Percentiles rank a stretch among this genome's conserved stretches.
Evolutionary conservation across 2,329 filamentous ascomycete species (phyloP).

Genomic region (Ampelomyces quisqualis): DNA sequence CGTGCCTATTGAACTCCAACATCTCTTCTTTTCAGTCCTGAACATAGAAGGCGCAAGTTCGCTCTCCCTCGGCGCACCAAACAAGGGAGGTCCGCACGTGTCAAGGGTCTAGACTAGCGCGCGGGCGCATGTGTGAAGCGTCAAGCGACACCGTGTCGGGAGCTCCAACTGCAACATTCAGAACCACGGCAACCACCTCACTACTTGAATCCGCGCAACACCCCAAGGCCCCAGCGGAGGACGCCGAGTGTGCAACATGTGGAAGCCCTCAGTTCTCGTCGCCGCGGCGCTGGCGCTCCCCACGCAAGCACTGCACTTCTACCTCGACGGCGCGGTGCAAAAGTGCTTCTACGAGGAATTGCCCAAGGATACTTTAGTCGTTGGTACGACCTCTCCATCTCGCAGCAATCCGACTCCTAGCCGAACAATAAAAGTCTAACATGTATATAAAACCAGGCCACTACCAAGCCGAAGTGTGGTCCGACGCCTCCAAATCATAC

Average conservation of each 20-base stretch:
- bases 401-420: background rate
- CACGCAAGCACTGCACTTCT: constrained; percentile 90
- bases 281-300: constrained; percentile 61
- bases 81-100: constrained; percentile 19
- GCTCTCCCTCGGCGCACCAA: constrained; percentile 3
- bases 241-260: constrained; percentile 27
- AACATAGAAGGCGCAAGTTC: too few species aligned
- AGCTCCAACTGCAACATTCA: constrained; percentile 26
- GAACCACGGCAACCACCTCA: constrained; percentile 24
- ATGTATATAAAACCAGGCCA: constrained; percentile 57
- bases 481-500: constrained; percentile 69
- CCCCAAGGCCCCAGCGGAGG: constrained; percentile 23
- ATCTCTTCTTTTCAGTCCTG: too few species aligned
- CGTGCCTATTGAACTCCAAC: too few species aligned
- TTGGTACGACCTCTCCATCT: constrained; percentile 58
- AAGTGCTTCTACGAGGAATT: constrained; percentile 99
- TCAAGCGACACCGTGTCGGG: constrained; percentile 30
- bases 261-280: constrained; percentile 59
- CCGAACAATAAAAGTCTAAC: background rate
- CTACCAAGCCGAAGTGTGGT: constrained; percentile 83
- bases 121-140: constrained; percentile 13
- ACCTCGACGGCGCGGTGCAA: constrained; percentile 77
- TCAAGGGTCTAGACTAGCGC: constrained; percentile 17
- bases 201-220: constrained; percentile 23
- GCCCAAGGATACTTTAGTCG: constrained; percentile 94